phyloP scores from a whole-genome alignment of 331 rosid genomes.

The Acacia pycnantha region DNA sequence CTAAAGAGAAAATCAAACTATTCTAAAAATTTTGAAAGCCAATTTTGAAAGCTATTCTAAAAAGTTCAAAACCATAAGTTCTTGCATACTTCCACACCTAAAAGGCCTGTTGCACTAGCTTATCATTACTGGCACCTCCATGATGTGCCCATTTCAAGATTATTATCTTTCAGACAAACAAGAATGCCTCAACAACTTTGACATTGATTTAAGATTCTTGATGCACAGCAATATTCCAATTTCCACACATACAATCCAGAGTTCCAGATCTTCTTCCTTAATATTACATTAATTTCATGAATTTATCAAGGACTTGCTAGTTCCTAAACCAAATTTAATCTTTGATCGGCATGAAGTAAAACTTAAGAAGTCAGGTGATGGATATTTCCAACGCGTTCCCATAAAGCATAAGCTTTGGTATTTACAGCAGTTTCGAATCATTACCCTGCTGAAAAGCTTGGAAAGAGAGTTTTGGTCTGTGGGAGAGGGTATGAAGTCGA shows the following conservation, averaged over 20 bases:
- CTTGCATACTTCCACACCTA: neutral
- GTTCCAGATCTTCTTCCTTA: no score
- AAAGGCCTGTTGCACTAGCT: neutral
- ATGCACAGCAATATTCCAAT: no score
- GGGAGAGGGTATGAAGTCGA: slow-evolving; percentile 62
- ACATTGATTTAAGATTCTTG: no score
- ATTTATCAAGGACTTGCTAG: no score
- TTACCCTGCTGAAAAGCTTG: slow-evolving; percentile 69
- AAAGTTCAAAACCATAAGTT: neutral
- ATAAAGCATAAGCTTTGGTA: neutral
- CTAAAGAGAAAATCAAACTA: no score
- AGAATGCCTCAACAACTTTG: neutral
- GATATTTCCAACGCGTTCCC: neutral
- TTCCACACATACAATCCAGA: no score
- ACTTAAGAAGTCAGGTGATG: no score
- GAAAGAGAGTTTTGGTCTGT: slow-evolving; percentile 54
- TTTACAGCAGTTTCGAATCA: slow-evolving; percentile 11
- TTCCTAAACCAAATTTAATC: no score
- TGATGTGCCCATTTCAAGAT: neutral
- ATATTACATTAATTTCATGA: no score
- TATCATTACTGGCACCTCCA: neutral
- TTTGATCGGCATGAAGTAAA: no score
- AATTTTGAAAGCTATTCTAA: neutral
- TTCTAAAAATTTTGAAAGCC: no score
- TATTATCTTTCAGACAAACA: neutral